Conservation (phyloP, 1,284 basidiomycete species). For the Entoloma clypeatum region DNA sequence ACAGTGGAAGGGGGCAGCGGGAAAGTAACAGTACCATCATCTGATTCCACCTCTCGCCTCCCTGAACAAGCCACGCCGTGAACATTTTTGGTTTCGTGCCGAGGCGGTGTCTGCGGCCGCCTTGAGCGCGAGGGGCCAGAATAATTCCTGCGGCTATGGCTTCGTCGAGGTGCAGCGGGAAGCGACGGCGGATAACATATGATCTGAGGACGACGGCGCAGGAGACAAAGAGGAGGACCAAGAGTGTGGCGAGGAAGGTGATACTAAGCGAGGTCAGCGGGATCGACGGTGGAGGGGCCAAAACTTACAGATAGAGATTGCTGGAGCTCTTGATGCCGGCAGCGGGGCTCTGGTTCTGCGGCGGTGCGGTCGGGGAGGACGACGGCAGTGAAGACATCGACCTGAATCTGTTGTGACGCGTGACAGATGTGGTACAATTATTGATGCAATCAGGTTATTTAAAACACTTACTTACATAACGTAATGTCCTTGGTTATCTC, state of each 20-base stretch:
- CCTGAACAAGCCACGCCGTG: conserved; percentile 42
- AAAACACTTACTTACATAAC: conserved; percentile 4
- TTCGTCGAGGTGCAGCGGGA: conserved; percentile 47
- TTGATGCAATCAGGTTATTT: too few species aligned
- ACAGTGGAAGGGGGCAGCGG: conserved; percentile 8
- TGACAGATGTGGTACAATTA: too few species aligned
- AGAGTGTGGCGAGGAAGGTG: conserved; percentile 67
- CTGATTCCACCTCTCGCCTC: conserved; percentile 41
- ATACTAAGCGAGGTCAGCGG: conserved; percentile 38
- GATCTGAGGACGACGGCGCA: conserved; percentile 61
- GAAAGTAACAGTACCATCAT: conserved; percentile 38
- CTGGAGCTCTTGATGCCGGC: conserved; percentile 25
- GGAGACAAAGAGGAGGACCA: conserved; percentile 62
- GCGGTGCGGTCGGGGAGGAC: conserved; percentile 4
- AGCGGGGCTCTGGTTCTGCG: conserved; percentile 2
- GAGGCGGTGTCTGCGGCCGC: conserved; percentile 40
- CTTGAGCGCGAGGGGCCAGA: conserved; percentile 32
- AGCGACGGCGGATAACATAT: conserved; percentile 56
- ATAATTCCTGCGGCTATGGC: conserved; percentile 46
- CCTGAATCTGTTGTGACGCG: too few species aligned
- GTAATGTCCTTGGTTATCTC: conserved; percentile 5
- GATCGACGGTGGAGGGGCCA: background rate
- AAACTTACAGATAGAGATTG: conserved; percentile 37
- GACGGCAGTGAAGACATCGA: conserved; percentile 15
- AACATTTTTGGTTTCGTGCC: conserved; percentile 52